Conservation (phyloP, 2,329 filamentous ascomycete species). For the Cladophialophora chaetospira region DNA sequence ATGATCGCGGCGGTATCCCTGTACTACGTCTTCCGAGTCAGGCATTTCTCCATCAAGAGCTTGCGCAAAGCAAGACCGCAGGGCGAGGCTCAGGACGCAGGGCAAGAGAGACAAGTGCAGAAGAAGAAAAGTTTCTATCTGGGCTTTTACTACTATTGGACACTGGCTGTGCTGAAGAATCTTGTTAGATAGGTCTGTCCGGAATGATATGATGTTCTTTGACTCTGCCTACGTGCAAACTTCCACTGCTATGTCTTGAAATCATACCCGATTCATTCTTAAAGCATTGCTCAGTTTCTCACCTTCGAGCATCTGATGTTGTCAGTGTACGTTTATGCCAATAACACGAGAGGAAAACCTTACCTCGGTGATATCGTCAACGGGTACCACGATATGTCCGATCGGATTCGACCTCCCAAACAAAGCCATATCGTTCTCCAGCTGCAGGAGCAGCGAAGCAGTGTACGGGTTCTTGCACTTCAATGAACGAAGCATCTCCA, state of each 20-base stretch:
- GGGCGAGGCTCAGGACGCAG: constrained; percentile 36
- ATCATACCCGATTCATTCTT: neutral
- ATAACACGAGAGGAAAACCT: neutral
- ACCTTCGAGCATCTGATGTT: constrained; percentile 1
- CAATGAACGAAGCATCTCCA: neutral
- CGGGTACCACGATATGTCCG: constrained; percentile 5
- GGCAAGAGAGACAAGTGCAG: neutral
- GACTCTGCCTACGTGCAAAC: too few relatives aligned
- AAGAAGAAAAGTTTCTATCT: neutral
- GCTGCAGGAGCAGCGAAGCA: neutral
- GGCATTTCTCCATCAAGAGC: constrained; percentile 15
- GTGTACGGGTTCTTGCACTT: constrained; percentile 5
- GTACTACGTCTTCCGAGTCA: constrained; percentile 53
- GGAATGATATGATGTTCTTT: too few relatives aligned
- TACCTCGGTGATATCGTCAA: constrained; percentile 8
- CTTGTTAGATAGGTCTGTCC: neutral
- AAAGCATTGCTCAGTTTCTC: too few relatives aligned
- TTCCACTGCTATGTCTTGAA: too few relatives aligned
- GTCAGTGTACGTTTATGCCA: neutral
- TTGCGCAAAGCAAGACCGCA: constrained; percentile 43
- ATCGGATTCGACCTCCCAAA: constrained; percentile 9
- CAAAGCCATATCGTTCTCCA: constrained; percentile 1
- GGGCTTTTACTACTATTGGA: constrained; percentile 13
- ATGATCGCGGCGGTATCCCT: constrained; percentile 56
- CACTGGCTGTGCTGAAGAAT: constrained; percentile 7